Base-by-base conservation (phyloP, 208 protist genomes). In the Leishmania mexicana region DNA sequence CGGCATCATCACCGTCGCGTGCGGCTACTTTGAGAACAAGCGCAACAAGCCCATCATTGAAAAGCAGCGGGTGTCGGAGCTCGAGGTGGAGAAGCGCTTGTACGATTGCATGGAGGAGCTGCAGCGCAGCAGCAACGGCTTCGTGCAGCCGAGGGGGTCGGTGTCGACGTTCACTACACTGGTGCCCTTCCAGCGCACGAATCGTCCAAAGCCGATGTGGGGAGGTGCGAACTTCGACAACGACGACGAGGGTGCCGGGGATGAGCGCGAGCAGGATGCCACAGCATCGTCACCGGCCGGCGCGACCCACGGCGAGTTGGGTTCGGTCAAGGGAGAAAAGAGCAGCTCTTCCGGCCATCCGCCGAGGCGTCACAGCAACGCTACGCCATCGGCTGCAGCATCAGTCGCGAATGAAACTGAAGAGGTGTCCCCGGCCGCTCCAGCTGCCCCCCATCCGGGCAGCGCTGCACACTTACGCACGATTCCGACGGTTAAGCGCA, bases 91-190 rank as follows among this genome's bases (percentile, higher is more conserved):
- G 81, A 82, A 85, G 81, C 89, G 89, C 57, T 62, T 92, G 62
- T 88, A 92, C 82, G 65, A 92, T 70, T 88, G 84, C 65, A 70
- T 88, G 38, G 89, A 92, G 82, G 84, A 90, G 72, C 84, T 92
- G 76, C 81, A 88, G 76, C 86, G 85, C 53, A 91, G 85, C 81
- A 87, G 84, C 81, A 86, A 73, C 75, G 89, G 88, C 79, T 87
- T 89, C 31, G 28, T 71, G 11, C 81, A 71, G 60, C 42, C 85
- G 13, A 45, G 49, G 31, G 68, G 57, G 40, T 80, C 57, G 40
- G 53, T 67, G n/a, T 80, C 83, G 51, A 38, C 75, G 1, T 80
- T 76, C 13, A 62, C 40, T 19, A 71, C 60, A 45, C 77, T 80
- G 24, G 76, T 83, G 53, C 76, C 79, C 51, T 57, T 77, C 76